Evolutionary conservation across 768 basidiomycete genomes (phyloP), one percentile per base, ranked within the genome.

Genomic region (Lenzites betulinus): DNA sequence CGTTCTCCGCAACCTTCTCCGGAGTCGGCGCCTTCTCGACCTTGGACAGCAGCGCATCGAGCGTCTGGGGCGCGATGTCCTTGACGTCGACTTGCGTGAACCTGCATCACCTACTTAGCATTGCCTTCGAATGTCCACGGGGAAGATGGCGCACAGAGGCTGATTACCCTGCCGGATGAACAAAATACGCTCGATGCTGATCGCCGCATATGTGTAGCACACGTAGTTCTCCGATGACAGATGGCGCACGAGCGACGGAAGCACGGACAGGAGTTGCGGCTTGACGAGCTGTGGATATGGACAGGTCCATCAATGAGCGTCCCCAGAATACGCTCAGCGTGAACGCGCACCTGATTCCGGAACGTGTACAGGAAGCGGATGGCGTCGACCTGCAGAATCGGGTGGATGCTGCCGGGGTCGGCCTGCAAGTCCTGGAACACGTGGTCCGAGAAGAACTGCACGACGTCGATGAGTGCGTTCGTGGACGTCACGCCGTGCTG

Each of bases 1-100:
- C 96, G 66, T 99, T 99, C 72, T 98, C 95, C 0, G 96, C 93
- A 33, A 96, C 85, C 76, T 96, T 95, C 71, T 97, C 92, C 0
- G 97, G 87, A 3, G 90, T 90, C 2, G 80, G 82, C 7, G 86
- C 90, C 42, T 77, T 75, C 72, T 95, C 93, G 44, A 97, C 90
- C 73, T 90, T 93, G 41, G 75, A 73, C 64, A 99, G 79, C 5
- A 98, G 78, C 3, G 87, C 87, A 59, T 83, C 76, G 25, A 93
- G 74, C 60, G 97, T 80, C 46, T 83, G 80, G 16, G 84, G 78
- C n/a, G 94, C 92, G 63, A 90, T 84, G 12, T 91, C 90, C 49
- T 88, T 88, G 28, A 98, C 84, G 70, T 98, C 96, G 28, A 84
- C 86, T 71, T 93, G 90, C 1, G 87, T 81, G 76, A 98, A 98